phyloP scores from a whole-genome alignment of 805 yeast genomes.

The Zygosaccharomyces kombuchaensis region DNA sequence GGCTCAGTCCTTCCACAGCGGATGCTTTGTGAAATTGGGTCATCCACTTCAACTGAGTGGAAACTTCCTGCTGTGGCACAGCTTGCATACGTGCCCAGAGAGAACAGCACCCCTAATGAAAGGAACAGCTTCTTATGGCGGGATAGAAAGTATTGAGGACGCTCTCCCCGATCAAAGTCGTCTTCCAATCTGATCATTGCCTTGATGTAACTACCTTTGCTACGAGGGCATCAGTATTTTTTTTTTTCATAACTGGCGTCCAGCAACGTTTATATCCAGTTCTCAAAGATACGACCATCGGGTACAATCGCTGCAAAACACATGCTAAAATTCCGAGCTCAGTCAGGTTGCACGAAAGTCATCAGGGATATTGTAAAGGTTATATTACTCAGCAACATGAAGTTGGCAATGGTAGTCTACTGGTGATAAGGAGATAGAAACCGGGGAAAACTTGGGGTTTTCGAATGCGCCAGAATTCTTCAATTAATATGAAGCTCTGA shows the following conservation, averaged over 20 bases:
- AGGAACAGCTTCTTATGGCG: slow-evolving; percentile 8
- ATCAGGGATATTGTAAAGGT: neutral
- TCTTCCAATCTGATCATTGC: slow-evolving; percentile 12
- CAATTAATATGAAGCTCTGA: no score
- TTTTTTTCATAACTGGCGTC: neutral
- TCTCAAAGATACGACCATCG: neutral
- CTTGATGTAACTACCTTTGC: no score
- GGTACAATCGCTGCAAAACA: neutral
- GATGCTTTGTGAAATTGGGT: neutral
- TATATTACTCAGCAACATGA: neutral
- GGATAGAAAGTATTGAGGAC: neutral
- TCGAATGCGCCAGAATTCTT: no score
- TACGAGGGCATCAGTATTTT: no score
- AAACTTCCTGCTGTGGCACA: neutral
- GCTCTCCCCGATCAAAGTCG: slow-evolving; percentile 37
- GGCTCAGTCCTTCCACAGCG: slow-evolving; percentile 3
- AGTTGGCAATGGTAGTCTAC: no score
- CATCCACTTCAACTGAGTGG: neutral
- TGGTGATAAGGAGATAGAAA: no score
- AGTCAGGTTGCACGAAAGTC: no score
- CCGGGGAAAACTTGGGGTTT: no score
- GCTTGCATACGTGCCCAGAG: slow-evolving; percentile 5
- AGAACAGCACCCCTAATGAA: slow-evolving; percentile 9
- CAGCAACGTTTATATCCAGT: neutral
- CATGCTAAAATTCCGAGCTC: no score